Percentiles rank a stretch among this genome's conserved stretches.
Evolutionary conservation across 805 yeast genomes (phyloP).

Genomic region (Kodamaea nitidulidarum): DNA sequence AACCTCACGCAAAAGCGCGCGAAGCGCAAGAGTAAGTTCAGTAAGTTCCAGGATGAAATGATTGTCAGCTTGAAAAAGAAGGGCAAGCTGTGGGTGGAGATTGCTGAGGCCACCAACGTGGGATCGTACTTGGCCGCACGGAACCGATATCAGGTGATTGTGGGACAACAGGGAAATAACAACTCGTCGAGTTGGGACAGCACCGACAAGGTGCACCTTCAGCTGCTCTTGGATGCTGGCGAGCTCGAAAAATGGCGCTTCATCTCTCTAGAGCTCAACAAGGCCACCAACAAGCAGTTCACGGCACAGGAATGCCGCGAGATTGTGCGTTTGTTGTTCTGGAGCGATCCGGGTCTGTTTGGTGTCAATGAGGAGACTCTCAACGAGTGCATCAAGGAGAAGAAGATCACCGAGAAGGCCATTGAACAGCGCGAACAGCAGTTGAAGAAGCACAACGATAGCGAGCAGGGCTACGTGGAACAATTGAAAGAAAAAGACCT

Average conservation of each 20-base stretch:
- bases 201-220: slow-evolving; percentile 51
- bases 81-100: slow-evolving; percentile 71
- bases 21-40: slow-evolving; percentile 64
- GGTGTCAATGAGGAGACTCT: slow-evolving; percentile 50
- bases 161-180: slow-evolving; percentile 76
- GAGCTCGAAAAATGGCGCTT: slow-evolving; percentile 68
- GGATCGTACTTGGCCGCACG: slow-evolving; percentile 70
- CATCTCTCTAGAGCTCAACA: slow-evolving; percentile 58
- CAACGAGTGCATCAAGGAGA: slow-evolving; percentile 35
- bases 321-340: slow-evolving; percentile 49
- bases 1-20: slow-evolving; percentile 46
- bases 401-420: slow-evolving; percentile 32
- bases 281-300: slow-evolving; percentile 48
- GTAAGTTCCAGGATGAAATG: slow-evolving; percentile 62
- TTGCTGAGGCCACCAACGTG: slow-evolving; percentile 60
- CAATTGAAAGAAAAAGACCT: slow-evolving; percentile 10
- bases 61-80: slow-evolving; percentile 57
- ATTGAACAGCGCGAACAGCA: slow-evolving; percentile 18
- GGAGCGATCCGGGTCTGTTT: slow-evolving; percentile 52
- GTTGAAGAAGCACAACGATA: slow-evolving; percentile 11
- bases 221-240: slow-evolving; percentile 58
- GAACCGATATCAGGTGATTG: slow-evolving; percentile 72
- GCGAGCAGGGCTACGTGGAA: slow-evolving; percentile 12
- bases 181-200: slow-evolving; percentile 61
- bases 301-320: slow-evolving; percentile 54